These are phyloP conservation scores for Penicillium egyptiacum DNA, from an alignment of 495 filamentous ascomycete genomes.

Conservation along the genomic window DNA sequence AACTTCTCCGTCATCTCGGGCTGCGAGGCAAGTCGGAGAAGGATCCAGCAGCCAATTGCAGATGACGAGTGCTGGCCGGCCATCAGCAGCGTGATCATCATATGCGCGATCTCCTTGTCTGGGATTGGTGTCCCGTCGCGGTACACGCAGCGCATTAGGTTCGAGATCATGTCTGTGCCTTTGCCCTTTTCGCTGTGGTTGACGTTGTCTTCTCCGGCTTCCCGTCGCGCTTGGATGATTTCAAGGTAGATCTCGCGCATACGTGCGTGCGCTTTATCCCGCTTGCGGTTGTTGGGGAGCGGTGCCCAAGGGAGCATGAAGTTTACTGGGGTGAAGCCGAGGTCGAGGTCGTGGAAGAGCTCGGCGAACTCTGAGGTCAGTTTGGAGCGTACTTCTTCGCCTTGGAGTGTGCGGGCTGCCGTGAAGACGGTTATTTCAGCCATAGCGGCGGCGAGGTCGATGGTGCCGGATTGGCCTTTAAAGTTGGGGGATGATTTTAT, in stretches of 20 bases:
- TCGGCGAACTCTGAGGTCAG: slow-evolving; percentile 65
- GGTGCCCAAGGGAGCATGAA: slow-evolving; percentile 85
- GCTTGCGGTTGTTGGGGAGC: slow-evolving; percentile 78
- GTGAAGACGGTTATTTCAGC: slow-evolving; percentile 86
- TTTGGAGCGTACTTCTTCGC: slow-evolving; percentile 73
- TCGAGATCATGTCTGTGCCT: slow-evolving; percentile 72
- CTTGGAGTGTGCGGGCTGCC: slow-evolving; percentile 76
- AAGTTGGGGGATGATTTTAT: slow-evolving; percentile 64
- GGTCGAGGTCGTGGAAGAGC: slow-evolving; percentile 80
- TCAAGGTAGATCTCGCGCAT: slow-evolving; percentile 77
- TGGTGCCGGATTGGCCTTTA: slow-evolving; percentile 62
- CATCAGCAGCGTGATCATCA: slow-evolving; percentile 92
- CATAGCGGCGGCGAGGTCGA: slow-evolving; percentile 68
- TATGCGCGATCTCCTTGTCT: slow-evolving; percentile 81
- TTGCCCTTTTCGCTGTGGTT: slow-evolving; percentile 38
- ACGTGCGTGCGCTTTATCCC: slow-evolving; percentile 71
- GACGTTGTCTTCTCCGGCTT: slow-evolving; percentile 29
- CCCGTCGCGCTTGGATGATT: slow-evolving; percentile 67
- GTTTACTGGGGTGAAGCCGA: slow-evolving; percentile 80
- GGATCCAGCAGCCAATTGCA: slow-evolving; percentile 76
- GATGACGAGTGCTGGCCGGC: slow-evolving; percentile 87
- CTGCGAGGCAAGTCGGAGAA: slow-evolving; percentile 71
- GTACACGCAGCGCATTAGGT: slow-evolving; percentile 77
- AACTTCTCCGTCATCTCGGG: slow-evolving; percentile 73
- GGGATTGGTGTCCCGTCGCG: slow-evolving; percentile 69